A percentile compares a stretch with the other conserved stretches of the same genome.
Evolutionary conservation across 1,284 basidiomycete species (phyloP).

Genomic region (Gastroboletus turbinatus): DNA sequence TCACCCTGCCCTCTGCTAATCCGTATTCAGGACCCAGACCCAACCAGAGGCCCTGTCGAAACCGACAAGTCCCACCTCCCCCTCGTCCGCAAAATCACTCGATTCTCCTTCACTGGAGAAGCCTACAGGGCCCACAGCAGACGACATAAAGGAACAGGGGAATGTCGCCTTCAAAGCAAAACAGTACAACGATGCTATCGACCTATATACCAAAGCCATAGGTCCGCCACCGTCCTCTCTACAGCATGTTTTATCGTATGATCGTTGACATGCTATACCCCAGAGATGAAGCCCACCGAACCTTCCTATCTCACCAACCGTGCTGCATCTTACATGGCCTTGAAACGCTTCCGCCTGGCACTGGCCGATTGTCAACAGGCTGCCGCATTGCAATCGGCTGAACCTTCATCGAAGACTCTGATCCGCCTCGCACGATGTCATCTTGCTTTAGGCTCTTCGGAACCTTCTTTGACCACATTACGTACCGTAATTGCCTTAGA

Average conservation of each 20-base stretch:
- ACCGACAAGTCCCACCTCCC: constrained; percentile 21
- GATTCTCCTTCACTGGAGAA: constrained; percentile 19
- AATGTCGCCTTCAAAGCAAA: constrained; percentile 74
- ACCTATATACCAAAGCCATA: constrained; percentile 79
- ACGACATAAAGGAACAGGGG: constrained; percentile 69
- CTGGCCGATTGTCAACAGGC: constrained; percentile 80
- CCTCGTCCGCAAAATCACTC: constrained; percentile 21
- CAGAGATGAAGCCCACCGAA: constrained; percentile 66
- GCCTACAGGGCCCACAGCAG: constrained; percentile 40
- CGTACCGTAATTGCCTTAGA: constrained; percentile 57
- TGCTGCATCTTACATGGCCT: constrained; percentile 81
- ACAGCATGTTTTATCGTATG: constrained; percentile 8
- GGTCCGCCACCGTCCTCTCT: constrained; percentile 35
- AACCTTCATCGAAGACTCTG: constrained; percentile 65
- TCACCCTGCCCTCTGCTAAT: constrained; percentile 5
- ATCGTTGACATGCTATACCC: constrained; percentile 7
- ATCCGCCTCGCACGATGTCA: constrained; percentile 80
- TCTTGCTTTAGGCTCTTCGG: constrained; percentile 68
- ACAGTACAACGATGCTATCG: constrained; percentile 68
- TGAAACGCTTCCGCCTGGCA: constrained; percentile 74
- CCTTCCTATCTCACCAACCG: constrained; percentile 83
- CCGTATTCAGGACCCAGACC: constrained; percentile 17
- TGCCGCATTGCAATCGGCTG: constrained; percentile 56
- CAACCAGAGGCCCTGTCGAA: constrained; percentile 12
- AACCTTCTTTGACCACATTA: constrained; percentile 62